A percentile compares a stretch with the other conserved stretches of the same genome.
Conservation (phyloP, 441 rosid genomes). For the Euphorbia corollata region DNA sequence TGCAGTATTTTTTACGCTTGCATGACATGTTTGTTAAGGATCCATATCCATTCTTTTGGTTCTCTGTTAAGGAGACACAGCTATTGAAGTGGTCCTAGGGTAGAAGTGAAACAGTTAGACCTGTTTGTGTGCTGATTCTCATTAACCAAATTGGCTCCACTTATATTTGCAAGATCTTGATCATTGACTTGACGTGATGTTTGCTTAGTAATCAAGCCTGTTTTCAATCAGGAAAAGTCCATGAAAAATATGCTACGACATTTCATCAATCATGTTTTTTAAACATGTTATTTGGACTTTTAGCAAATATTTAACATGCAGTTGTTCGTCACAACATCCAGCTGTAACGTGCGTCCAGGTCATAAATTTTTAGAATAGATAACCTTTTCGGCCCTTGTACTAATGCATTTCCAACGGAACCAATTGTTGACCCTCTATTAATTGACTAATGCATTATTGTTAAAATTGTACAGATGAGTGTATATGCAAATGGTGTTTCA, state of each 20-base stretch:
- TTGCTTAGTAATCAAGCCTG: slow-evolving; percentile 1
- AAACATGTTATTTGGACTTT: slow-evolving; percentile 1
- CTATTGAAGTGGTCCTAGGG: slow-evolving; percentile 20
- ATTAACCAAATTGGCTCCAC: slow-evolving; percentile 19
- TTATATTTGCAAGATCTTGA: slow-evolving; percentile 13
- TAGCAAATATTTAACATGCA: not conserved
- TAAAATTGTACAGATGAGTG: slow-evolving; percentile 52
- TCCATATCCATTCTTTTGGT: slow-evolving; percentile 17
- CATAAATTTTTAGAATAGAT: not conserved
- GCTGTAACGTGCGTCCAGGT: slow-evolving; percentile 4
- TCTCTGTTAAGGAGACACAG: slow-evolving; percentile 28
- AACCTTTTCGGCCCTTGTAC: too few relatives aligned
- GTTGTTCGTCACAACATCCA: not conserved
- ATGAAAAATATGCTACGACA: not conserved
- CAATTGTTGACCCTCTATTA: not conserved
- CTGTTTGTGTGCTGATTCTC: slow-evolving; percentile 23
- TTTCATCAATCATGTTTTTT: slow-evolving; percentile 3
- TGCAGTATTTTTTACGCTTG: slow-evolving; percentile 9
- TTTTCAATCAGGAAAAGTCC: slow-evolving; percentile 14
- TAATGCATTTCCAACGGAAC: too few relatives aligned
- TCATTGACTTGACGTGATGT: slow-evolving; percentile 19
- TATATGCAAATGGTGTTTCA: slow-evolving; percentile 71
- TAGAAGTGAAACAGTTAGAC: slow-evolving; percentile 25
- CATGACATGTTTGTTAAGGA: slow-evolving; percentile 14
- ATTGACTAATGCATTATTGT: not conserved